These are phyloP conservation scores for Phytophthora fragariaefolia DNA, from an alignment of 352 stramenopile species.

Conservation along the genomic window DNA sequence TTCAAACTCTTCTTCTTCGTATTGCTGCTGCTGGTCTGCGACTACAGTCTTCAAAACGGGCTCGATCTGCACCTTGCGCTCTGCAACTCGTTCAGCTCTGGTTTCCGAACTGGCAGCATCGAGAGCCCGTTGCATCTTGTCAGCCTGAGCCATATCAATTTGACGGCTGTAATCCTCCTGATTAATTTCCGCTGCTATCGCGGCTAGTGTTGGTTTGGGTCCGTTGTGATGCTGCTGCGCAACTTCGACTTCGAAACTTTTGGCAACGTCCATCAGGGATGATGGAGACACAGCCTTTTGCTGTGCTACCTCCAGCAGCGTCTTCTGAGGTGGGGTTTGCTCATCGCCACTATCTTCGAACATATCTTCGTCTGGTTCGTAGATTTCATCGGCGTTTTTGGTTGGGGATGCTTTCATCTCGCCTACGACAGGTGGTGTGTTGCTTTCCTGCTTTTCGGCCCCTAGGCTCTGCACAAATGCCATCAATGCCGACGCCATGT, in stretches of 20 bases:
- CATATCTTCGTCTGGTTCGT: slow-evolving; percentile 40
- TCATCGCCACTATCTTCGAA: slow-evolving; percentile 41
- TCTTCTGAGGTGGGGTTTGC: slow-evolving; percentile 27
- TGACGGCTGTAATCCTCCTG: slow-evolving; percentile 44
- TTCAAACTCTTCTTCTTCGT: slow-evolving; percentile 62
- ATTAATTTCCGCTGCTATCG: slow-evolving; percentile 51
- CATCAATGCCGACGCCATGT: slow-evolving; percentile 51
- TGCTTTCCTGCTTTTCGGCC: slow-evolving; percentile 25
- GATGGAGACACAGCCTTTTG: slow-evolving; percentile 25
- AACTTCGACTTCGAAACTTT: slow-evolving; percentile 25
- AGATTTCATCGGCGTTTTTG: slow-evolving; percentile 15
- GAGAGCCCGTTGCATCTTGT: slow-evolving; percentile 42
- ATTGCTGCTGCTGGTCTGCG: slow-evolving; percentile 51
- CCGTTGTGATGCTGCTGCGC: slow-evolving; percentile 9
- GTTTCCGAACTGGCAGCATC: slow-evolving; percentile 34
- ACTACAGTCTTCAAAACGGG: slow-evolving; percentile 42
- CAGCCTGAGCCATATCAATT: slow-evolving; percentile 7
- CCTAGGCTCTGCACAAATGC: slow-evolving; percentile 46
- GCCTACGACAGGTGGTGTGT: neutral
- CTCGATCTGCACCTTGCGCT: slow-evolving; percentile 35
- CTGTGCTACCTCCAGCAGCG: slow-evolving; percentile 46
- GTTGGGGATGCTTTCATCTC: neutral
- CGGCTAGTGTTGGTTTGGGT: slow-evolving; percentile 23
- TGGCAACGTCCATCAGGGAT: slow-evolving; percentile 25
- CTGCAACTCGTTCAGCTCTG: slow-evolving; percentile 31